Conservation (phyloP, 1,284 basidiomycete genomes). For the Tylopilus sp. region DNA sequence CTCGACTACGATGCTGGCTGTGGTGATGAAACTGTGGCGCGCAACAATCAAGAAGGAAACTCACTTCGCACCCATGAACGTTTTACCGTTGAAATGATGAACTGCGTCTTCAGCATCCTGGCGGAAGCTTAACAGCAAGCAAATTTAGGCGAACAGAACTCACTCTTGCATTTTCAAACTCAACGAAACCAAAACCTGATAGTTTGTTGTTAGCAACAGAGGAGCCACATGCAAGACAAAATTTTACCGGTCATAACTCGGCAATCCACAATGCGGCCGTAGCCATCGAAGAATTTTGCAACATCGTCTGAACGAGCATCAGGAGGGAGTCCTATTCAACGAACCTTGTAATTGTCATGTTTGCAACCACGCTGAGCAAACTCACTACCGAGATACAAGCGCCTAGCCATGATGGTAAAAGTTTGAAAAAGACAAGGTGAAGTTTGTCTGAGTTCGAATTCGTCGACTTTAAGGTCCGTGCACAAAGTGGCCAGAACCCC, state of each 20-base stretch:
- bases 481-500: constrained; percentile 18
- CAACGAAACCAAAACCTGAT: constrained; percentile 85
- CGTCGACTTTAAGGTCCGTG: constrained; percentile 36
- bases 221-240: not conserved
- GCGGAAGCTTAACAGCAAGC: constrained; percentile 5
- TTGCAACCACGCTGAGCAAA: constrained; percentile 7
- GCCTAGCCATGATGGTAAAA: constrained; percentile 66
- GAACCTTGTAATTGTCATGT: not conserved
- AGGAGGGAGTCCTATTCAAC: constrained; percentile 60
- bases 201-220: constrained; percentile 9
- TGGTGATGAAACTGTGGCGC: constrained; percentile 11
- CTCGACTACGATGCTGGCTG: constrained; percentile 78
- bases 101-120: constrained; percentile 93
- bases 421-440: constrained; percentile 34
- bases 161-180: constrained; percentile 81
- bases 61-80: constrained; percentile 83
- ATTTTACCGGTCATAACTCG: constrained; percentile 85
- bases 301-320: constrained; percentile 78
- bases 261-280: constrained; percentile 83
- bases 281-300: constrained; percentile 79
- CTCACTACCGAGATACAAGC: constrained; percentile 81
- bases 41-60: constrained; percentile 21
- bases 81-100: constrained; percentile 78
- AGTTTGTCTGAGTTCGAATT: constrained; percentile 38
- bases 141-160: constrained; percentile 3